Conservation (phyloP, 2,329 filamentous ascomycete genomes). For the Exophiala calicioides region DNA sequence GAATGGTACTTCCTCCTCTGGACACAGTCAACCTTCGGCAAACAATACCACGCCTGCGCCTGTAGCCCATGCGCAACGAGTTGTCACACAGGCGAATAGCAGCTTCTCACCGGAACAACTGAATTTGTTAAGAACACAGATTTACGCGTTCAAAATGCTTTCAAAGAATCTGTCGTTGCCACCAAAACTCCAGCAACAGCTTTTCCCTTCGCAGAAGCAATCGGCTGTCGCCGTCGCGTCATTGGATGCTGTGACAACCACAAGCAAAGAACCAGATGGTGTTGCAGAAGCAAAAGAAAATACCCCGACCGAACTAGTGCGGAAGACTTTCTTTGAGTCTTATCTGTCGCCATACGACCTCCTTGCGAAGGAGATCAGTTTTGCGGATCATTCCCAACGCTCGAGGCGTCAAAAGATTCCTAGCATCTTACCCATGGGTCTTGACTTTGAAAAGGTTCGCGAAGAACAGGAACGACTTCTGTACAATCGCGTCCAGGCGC, state of each 20-base stretch:
- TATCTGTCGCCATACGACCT: conserved; percentile 71
- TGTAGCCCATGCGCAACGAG: conserved; percentile 31
- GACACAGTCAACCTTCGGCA: conserved; percentile 30
- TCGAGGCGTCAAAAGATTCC: conserved; percentile 79
- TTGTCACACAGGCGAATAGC: conserved; percentile 38
- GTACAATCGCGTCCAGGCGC: conserved; percentile 84
- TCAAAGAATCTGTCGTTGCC: conserved; percentile 85
- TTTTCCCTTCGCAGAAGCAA: conserved; percentile 64
- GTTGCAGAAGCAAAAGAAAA: conserved; percentile 33
- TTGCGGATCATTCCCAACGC: conserved; percentile 74
- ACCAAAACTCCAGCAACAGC: conserved; percentile 72
- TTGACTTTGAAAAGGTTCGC: conserved; percentile 81
- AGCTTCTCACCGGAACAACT: conserved; percentile 80
- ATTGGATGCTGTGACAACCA: conserved; percentile 38
- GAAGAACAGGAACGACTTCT: conserved; percentile 85
- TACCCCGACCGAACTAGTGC: conserved; percentile 30
- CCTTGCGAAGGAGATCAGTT: conserved; percentile 65
- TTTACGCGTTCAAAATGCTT: conserved; percentile 85
- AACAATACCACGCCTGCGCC: conserved; percentile 31
- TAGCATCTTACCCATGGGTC: conserved; percentile 81
- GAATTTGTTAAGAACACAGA: conserved; percentile 76
- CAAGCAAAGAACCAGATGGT: conserved; percentile 38
- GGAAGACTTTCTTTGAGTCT: conserved; percentile 62
- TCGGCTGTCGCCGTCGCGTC: conserved; percentile 35
- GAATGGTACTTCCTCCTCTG: conserved; percentile 34